These are phyloP conservation scores for Panellus pusillus DNA, from an alignment of 768 basidiomycete genomes.

Conservation along the genomic window DNA sequence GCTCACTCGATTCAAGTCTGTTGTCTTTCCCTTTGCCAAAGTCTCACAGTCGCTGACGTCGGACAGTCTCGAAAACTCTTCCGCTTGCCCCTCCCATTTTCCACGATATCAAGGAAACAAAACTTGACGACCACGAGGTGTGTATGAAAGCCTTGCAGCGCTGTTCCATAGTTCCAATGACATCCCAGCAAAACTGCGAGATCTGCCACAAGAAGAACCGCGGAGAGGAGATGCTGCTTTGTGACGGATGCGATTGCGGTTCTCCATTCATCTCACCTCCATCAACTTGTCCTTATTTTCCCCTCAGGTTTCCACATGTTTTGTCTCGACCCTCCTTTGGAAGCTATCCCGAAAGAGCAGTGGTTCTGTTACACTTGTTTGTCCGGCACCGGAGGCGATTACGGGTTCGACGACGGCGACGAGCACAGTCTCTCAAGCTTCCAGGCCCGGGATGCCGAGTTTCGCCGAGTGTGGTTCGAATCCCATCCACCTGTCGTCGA, in stretches of 20 bases:
- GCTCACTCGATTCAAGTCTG: constrained; percentile 53
- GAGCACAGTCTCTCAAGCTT: constrained; percentile 92
- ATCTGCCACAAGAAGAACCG: constrained; percentile 88
- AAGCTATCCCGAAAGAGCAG: constrained; percentile 84
- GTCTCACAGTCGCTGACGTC: constrained; percentile 3
- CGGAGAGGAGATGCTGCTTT: constrained; percentile 89
- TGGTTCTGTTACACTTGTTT: constrained; percentile 97
- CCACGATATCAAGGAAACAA: constrained; percentile 46
- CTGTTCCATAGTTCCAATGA: constrained; percentile 28
- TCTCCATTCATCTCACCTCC: constrained; percentile 27
- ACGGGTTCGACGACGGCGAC: constrained; percentile 97
- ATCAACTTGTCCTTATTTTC: constrained; percentile 3
- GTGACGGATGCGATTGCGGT: constrained; percentile 86
- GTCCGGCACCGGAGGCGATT: constrained; percentile 90
- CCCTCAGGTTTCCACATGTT: constrained; percentile 89
- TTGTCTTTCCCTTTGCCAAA: constrained; percentile 1
- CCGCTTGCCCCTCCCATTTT: constrained; percentile 48
- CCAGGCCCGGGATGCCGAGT: constrained; percentile 87
- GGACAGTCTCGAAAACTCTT: constrained; percentile 40
- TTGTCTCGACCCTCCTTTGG: constrained; percentile 90
- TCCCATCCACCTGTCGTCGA: constrained; percentile 59
- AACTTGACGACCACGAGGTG: constrained; percentile 56
- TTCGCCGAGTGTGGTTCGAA: constrained; percentile 87
- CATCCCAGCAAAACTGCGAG: constrained; percentile 78
- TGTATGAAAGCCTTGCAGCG: constrained; percentile 24